Evolutionary conservation across 768 basidiomycete genomes (phyloP).

Genomic region (Suillus tomentosus): DNA sequence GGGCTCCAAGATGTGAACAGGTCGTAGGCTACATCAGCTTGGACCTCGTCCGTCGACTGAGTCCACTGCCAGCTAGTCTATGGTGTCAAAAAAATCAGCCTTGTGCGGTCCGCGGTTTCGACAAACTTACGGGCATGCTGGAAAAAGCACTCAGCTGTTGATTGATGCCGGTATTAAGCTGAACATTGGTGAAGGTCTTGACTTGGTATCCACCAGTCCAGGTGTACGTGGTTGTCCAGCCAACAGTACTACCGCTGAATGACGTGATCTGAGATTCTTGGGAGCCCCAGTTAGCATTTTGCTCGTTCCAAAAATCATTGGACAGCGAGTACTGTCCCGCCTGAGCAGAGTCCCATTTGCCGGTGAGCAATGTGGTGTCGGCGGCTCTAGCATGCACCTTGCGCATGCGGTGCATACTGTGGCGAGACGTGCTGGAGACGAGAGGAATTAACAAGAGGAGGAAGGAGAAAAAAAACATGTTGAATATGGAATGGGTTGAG

Average conservation of each 20-base stretch:
- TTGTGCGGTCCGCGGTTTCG: background rate
- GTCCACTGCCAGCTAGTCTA: slow-evolving; percentile 62
- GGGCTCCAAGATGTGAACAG: slow-evolving; percentile 57
- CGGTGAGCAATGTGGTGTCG: slow-evolving; percentile 36
- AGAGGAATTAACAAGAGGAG: slow-evolving; percentile 25
- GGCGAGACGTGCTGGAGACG: slow-evolving; percentile 17
- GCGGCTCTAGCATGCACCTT: slow-evolving; percentile 3
- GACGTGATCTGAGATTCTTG: slow-evolving; percentile 52
- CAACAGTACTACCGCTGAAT: slow-evolving; percentile 41
- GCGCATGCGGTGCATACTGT: background rate
- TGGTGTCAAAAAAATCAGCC: background rate
- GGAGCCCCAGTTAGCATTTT: slow-evolving; percentile 46
- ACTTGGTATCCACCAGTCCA: slow-evolving; percentile 55
- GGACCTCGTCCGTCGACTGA: slow-evolving; percentile 44
- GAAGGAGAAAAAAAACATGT: background rate
- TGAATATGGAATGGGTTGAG: too few relatives aligned
- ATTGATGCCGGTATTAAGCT: slow-evolving; percentile 52
- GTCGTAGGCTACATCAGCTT: slow-evolving; percentile 63
- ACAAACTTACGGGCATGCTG: slow-evolving; percentile 52
- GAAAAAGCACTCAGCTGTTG: slow-evolving; percentile 53
- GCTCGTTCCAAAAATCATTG: slow-evolving; percentile 49
- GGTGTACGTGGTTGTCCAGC: slow-evolving; percentile 55
- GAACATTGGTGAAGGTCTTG: slow-evolving; percentile 65
- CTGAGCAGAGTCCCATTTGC: slow-evolving; percentile 53
- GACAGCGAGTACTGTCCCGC: slow-evolving; percentile 50